Evolutionary conservation across 73 alveolate genomes (phyloP), one percentile per base, ranked within the genome.

Genomic region (Paramecium pentaurelia): DNA sequence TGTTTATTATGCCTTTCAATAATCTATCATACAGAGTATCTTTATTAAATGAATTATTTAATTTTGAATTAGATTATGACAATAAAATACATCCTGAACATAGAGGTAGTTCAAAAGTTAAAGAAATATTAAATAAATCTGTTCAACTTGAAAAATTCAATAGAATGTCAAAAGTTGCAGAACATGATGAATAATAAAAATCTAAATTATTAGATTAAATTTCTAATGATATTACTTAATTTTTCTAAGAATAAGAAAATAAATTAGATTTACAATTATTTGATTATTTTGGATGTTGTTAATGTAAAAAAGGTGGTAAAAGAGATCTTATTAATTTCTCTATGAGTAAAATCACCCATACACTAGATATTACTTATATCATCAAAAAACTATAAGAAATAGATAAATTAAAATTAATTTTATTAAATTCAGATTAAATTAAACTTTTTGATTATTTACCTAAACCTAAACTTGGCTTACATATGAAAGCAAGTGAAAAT

Each of bases 401-500:
- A n/a, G 94, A 89, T 64, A 89, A 89, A 51, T 30, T 89, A 47
- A 89, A 89, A 71, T 60, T 58, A 25, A 45, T 89, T n/a, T 38
- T 89, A 27, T 40, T 89, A 28, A 51, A 89, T 89, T 20, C 54
- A 4, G 90, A 68, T 27, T 30, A 89, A 47, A 71, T 89, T 4
- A 89, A 89, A 45, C 44, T 89, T 47, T 89, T 89, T 89, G 94
- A 89, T 47, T 89, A 89, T 47, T 71, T 89, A 16, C 94, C 94
- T 9, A 89, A 89, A 60, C 94, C 94, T 3, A 40, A 83, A 36
- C 68, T 51, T 49, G 44, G 73, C 4, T 44, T 45, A 45, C 71
- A 80, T 25, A 42, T 34, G 44, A 27, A 18, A 45, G 27, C 75
- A 45, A 37, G 71, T 40, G 91, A 45, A 80, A 27, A 25, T 80